Evolutionary conservation across 192 early-diverging fungal species (phyloP).

Genomic region (Lobosporangium transversale): DNA sequence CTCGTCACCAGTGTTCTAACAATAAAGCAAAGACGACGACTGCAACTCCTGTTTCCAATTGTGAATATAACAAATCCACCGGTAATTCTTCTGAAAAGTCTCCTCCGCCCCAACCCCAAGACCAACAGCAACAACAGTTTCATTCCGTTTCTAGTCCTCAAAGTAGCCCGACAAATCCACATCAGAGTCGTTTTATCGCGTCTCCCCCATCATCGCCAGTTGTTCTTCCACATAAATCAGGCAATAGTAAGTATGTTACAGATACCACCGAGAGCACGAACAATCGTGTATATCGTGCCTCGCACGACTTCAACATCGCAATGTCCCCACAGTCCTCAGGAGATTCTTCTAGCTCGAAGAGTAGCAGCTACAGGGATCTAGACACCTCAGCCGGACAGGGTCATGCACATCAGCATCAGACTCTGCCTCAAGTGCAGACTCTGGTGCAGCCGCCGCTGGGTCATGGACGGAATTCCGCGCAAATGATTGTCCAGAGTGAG

Average conservation of each 20-base stretch:
- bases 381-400: slow-evolving; percentile 1
- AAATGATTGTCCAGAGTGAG: slow-evolving; percentile 16
- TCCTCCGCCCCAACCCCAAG: neutral
- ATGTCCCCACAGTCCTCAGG: slow-evolving; percentile 6
- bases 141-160: slow-evolving; percentile 39
- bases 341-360: neutral
- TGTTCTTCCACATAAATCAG: slow-evolving; percentile 3
- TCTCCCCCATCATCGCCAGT: slow-evolving; percentile 9
- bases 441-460: neutral
- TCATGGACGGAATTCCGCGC: slow-evolving; percentile 9
- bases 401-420: slow-evolving; percentile 1
- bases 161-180: slow-evolving; percentile 28
- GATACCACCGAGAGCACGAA: slow-evolving; percentile 6
- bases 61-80: neutral
- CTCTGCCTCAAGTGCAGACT: neutral
- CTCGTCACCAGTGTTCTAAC: slow-evolving; percentile 29
- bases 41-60: neutral
- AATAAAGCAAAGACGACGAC: slow-evolving; percentile 19
- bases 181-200: slow-evolving; percentile 21
- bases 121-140: slow-evolving; percentile 14
- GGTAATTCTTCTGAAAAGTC: neutral
- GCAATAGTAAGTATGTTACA: slow-evolving; percentile 16
- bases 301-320: neutral
- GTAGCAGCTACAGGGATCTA: slow-evolving; percentile 34
- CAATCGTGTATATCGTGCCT: neutral